Percentiles rank a stretch among this genome's conserved stretches.
phyloP scores from a whole-genome alignment of 176 grass and related monocot genomes.

The Poa pratensis region DNA sequence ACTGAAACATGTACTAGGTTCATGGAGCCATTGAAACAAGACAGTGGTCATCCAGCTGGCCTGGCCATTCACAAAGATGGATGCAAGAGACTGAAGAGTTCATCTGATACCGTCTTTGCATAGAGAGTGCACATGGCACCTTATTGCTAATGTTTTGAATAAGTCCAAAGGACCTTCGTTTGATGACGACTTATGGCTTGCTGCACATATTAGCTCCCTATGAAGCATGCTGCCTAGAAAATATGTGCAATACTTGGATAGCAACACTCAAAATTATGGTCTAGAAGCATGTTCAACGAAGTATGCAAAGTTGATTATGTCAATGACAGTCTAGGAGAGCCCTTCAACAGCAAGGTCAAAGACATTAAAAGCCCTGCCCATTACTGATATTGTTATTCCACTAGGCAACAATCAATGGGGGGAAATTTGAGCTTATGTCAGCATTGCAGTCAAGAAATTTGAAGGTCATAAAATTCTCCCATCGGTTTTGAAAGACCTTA shows the following conservation, averaged over 20 bases:
- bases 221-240: neutral
- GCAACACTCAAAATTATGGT: neutral
- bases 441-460: conserved; percentile 22
- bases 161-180: conserved; percentile 4
- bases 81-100: neutral
- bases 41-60: neutral
- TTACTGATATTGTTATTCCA: neutral
- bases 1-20: neutral
- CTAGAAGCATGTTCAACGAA: neutral
- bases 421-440: neutral
- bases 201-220: neutral
- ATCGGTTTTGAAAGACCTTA: neutral
- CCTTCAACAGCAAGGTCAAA: neutral
- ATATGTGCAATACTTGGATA: neutral
- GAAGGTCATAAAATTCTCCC: neutral
- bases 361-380: neutral
- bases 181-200: neutral
- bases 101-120: neutral
- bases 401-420: neutral
- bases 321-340: neutral
- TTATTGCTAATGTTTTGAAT: neutral
- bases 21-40: neutral
- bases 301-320: neutral
- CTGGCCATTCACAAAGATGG: conserved; percentile 13
- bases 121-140: neutral